Conservation (phyloP, 106 monocot genomes). For the Cymbidium sinense region DNA sequence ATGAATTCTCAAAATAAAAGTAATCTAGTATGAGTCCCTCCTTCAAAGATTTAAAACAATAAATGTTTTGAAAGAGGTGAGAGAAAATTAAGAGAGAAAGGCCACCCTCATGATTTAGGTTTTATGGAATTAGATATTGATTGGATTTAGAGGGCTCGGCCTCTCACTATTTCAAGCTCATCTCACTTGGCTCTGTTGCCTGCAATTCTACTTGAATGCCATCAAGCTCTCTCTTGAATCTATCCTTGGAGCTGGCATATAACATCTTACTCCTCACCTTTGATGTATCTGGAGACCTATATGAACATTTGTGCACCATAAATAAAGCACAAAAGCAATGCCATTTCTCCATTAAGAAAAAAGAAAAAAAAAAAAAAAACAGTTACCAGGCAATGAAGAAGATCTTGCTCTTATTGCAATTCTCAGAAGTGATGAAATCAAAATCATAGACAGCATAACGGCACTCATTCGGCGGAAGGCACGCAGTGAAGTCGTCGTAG, state of each 20-base stretch:
- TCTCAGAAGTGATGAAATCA: slow-evolving; percentile 41
- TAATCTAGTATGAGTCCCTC: no score
- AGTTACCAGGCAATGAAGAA: slow-evolving; percentile 32
- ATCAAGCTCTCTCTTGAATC: no score
- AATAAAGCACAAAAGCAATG: no score
- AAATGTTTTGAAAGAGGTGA: no score
- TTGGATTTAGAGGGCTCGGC: slow-evolving; percentile 3
- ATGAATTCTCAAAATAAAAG: no score
- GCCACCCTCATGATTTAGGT: no score
- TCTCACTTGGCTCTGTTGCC: slow-evolving; percentile 8
- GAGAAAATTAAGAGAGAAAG: no score
- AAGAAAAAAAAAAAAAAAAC: not conserved
- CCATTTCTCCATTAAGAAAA: not conserved
- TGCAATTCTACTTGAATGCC: no score
- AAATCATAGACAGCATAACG: slow-evolving; percentile 6
- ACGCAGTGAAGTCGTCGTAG: not conserved
- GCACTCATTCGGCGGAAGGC: not conserved
- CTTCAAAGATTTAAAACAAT: no score
- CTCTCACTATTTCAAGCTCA: slow-evolving; percentile 3
- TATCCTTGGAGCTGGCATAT: no score
- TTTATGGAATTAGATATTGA: no score
- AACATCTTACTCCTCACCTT: slow-evolving; percentile 12
- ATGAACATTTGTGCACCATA: no score
- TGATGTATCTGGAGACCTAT: slow-evolving; percentile 2
- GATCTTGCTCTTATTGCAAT: slow-evolving; percentile 58